Evolutionary conservation across 78 protist species (phyloP).

Genomic region (Planoprotostelium fungivorum): DNA sequence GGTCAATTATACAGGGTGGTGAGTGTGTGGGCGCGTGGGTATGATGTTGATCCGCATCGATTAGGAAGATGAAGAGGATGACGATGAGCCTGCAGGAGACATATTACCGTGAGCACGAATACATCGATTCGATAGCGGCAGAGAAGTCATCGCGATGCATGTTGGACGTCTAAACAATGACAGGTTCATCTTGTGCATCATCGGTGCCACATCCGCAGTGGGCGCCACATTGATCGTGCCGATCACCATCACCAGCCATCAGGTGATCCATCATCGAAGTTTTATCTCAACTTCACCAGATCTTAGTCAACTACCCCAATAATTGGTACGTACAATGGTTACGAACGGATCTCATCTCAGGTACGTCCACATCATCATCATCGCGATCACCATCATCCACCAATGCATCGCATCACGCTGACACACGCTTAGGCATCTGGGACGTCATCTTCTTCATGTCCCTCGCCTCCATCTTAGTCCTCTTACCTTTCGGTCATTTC

Average conservation of each 20-base stretch:
- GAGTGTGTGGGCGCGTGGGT: no score
- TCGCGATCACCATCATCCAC: background rate
- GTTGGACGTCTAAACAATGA: no score
- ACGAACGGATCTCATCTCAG: background rate
- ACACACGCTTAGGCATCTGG: background rate
- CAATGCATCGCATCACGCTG: background rate
- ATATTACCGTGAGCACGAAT: no score
- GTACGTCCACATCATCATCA: background rate
- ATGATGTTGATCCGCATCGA: no score
- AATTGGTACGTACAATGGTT: background rate
- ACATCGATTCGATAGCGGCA: no score
- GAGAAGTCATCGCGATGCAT: no score
- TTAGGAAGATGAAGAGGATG: no score
- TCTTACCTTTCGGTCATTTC: background rate
- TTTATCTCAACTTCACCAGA: background rate
- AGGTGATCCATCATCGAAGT: background rate
- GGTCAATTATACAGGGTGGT: no score
- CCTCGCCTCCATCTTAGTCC: background rate
- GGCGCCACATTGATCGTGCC: background rate
- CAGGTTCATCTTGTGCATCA: background rate
- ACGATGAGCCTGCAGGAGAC: no score
- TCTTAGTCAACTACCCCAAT: background rate
- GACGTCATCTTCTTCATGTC: background rate
- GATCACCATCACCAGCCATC: background rate
- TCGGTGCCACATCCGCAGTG: background rate